These are phyloP conservation scores for Russula virescens DNA, from an alignment of 768 basidiomycete genomes.

Conservation along the genomic window DNA sequence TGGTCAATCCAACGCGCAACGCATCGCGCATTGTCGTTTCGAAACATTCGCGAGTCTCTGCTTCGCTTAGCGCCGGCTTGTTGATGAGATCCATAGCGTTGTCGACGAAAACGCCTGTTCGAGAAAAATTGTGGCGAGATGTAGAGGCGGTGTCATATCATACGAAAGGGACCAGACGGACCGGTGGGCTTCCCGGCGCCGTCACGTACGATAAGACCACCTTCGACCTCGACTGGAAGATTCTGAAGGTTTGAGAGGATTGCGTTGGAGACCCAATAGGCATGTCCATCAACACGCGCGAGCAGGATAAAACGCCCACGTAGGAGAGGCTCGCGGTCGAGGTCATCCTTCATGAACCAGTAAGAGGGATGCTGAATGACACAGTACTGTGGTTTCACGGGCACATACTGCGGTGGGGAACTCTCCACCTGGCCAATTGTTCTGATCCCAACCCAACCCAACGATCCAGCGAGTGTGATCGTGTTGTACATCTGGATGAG, in stretches of 20 bases:
- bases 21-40: constrained; percentile 61
- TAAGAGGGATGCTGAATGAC: not conserved
- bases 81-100: constrained; percentile 79
- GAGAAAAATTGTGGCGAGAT: not conserved
- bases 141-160: not conserved
- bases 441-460: constrained; percentile 95
- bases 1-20: constrained; percentile 74
- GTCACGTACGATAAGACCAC: constrained; percentile 69
- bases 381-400: not conserved
- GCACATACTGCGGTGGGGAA: constrained; percentile 68
- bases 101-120: constrained; percentile 70
- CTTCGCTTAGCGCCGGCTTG: constrained; percentile 54
- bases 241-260: constrained; percentile 59
- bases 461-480: constrained; percentile 65
- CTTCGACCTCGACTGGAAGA: constrained; percentile 59
- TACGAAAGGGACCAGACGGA: constrained; percentile 25
- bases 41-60: constrained; percentile 55
- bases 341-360: constrained; percentile 48
- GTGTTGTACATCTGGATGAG: constrained; percentile 49
- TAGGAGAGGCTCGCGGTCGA: constrained; percentile 65
- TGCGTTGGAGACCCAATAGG: constrained; percentile 75
- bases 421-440: constrained; percentile 47
- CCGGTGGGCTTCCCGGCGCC: constrained; percentile 62
- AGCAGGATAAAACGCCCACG: constrained; percentile 67
- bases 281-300: constrained; percentile 76